phyloP scores from a whole-genome alignment of 2,329 filamentous ascomycete genomes.

The Aspergillus tubingensis region DNA sequence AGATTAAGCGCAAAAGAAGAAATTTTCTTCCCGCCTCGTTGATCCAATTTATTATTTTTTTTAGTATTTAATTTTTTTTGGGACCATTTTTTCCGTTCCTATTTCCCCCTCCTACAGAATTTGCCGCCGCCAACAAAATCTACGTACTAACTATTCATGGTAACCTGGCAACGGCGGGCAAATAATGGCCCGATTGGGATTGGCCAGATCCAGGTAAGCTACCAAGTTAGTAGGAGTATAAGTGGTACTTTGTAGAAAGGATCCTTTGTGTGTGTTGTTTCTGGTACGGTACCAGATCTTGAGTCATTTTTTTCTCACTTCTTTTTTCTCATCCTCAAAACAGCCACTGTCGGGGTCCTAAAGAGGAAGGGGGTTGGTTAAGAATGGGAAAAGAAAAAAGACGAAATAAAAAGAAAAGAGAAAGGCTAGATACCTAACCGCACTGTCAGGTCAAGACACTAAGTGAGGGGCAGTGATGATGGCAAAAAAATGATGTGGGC shows the following conservation, averaged over 20 bases:
- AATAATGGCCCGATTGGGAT: slow-evolving; percentile 17
- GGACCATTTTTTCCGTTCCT: not conserved
- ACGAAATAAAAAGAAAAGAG: not conserved
- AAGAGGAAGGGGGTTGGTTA: slow-evolving; percentile 1
- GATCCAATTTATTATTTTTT: not conserved
- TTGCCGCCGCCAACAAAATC: not conserved
- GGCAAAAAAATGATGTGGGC: slow-evolving; percentile 8
- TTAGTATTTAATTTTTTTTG: not conserved
- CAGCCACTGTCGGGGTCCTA: slow-evolving; percentile 3
- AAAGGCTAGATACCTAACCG: too few species aligned
- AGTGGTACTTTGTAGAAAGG: not conserved
- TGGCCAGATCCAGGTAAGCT: slow-evolving; percentile 19
- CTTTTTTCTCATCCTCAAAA: not conserved
- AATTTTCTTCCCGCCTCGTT: slow-evolving; percentile 7
- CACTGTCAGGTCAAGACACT: not conserved
- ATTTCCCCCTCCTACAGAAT: not conserved
- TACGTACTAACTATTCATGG: not conserved
- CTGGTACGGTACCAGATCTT: slow-evolving; percentile 6
- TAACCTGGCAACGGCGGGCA: slow-evolving; percentile 12
- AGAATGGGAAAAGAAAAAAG: not conserved
- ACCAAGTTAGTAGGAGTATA: too few species aligned
- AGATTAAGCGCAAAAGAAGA: slow-evolving; percentile 13
- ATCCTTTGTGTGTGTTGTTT: slow-evolving; percentile 3
- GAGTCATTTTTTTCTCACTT: not conserved
- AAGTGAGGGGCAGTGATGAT: slow-evolving; percentile 16